Percentiles rank a stretch among this genome's conserved stretches.
Evolutionary conservation across 345 rosid genomes (phyloP).

Genomic region (Aquilaria yunnanensis): DNA sequence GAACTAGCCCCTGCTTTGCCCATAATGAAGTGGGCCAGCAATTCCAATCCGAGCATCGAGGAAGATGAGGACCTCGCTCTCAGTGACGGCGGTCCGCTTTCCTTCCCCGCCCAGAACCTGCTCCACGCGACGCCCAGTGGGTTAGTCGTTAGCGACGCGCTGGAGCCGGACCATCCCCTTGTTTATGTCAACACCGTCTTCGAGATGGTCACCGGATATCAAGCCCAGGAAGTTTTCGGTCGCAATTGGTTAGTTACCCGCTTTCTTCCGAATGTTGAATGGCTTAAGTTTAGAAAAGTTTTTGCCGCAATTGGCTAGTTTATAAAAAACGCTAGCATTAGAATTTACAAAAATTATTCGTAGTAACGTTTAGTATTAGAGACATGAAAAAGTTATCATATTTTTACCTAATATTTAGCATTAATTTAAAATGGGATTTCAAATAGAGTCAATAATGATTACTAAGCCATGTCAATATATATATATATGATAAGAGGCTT

Average conservation of each 20-base stretch:
- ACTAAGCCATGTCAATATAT: too few species aligned
- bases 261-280: background rate
- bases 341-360: too few species aligned
- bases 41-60: constrained; percentile 80
- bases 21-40: constrained; percentile 92
- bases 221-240: constrained; percentile 86
- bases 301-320: too few species aligned
- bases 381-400: too few species aligned
- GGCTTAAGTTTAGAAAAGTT: too few species aligned
- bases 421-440: too few species aligned
- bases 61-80: constrained; percentile 61
- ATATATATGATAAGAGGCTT: too few species aligned
- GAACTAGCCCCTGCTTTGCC: background rate
- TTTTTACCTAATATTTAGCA: too few species aligned
- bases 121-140: constrained; percentile 80
- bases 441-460: too few species aligned
- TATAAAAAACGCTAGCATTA: too few species aligned
- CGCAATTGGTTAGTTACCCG: constrained; percentile 65
- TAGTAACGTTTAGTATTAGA: too few species aligned
- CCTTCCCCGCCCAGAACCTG: constrained; percentile 70
- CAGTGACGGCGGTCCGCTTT: constrained; percentile 46
- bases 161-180: constrained; percentile 84
- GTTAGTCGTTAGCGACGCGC: constrained; percentile 73
- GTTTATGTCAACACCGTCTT: constrained; percentile 83
- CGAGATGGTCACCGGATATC: constrained; percentile 84